Evolutionary conservation across 331 rosid species (phyloP).

Genomic region (Pyrus hybrid): DNA sequence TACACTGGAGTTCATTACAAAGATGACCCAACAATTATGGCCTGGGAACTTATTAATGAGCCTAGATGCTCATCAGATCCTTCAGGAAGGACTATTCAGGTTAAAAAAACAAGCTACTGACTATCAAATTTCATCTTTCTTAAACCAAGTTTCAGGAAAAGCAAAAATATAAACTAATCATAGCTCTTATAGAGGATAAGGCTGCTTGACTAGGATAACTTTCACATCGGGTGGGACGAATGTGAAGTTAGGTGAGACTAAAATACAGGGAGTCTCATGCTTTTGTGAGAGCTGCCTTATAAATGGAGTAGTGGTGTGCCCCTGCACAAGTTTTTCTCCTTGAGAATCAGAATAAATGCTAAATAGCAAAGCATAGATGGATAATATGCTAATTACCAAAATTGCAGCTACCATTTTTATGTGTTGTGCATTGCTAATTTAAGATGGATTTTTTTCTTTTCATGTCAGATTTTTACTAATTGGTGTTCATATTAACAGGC

Average conservation of each 20-base stretch:
- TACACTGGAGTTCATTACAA: conserved; percentile 64
- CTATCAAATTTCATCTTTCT: neutral
- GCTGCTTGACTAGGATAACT: too few relatives aligned
- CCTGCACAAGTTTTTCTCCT: neutral
- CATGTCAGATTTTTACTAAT: neutral
- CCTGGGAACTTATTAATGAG: conserved; percentile 96
- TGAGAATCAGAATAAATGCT: neutral
- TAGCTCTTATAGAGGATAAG: too few relatives aligned
- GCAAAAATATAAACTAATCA: too few relatives aligned
- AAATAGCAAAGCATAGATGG: neutral
- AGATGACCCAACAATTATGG: conserved; percentile 91
- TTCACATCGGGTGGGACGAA: neutral
- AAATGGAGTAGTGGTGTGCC: neutral
- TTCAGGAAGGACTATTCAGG: conserved; percentile 91
- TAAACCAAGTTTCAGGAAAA: too few relatives aligned
- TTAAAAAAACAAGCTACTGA: conserved; percentile 1
- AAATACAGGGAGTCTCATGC: neutral
- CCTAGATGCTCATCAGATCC: conserved; percentile 93
- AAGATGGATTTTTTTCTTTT: neutral
- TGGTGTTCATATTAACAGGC: conserved; percentile 29
- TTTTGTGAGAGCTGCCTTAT: neutral
- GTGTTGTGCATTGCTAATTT: too few relatives aligned
- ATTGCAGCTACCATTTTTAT: too few relatives aligned
- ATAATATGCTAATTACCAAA: too few relatives aligned
- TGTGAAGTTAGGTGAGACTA: neutral